phyloP scores from a whole-genome alignment of 2,329 filamentous ascomycete genomes.

The Aureobasidium sp. region DNA sequence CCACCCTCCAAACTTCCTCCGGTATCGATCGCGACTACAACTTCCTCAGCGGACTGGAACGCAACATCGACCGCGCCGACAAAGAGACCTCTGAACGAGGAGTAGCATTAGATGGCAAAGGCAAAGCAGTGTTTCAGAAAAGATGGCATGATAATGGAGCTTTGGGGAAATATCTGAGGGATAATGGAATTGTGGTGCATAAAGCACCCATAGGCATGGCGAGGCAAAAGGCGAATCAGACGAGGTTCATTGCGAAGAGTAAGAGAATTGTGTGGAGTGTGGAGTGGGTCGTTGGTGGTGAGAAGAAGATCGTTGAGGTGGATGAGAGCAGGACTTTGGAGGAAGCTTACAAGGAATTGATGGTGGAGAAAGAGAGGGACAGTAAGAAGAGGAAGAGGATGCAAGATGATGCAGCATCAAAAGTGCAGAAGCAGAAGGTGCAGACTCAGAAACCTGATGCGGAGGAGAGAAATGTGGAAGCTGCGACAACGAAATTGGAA shows the following conservation, averaged over 20 bases:
- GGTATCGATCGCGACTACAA: slow-evolving; percentile 52
- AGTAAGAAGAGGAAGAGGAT: slow-evolving; percentile 23
- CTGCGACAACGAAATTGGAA: background rate
- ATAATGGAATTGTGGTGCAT: slow-evolving; percentile 42
- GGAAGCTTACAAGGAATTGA: slow-evolving; percentile 33
- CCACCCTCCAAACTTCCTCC: slow-evolving; percentile 25
- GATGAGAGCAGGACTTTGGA: slow-evolving; percentile 37
- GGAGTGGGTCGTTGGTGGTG: slow-evolving; percentile 49
- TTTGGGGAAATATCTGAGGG: slow-evolving; percentile 23
- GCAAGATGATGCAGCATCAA: background rate
- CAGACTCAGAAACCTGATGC: background rate
- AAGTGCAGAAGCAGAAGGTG: background rate
- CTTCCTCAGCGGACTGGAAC: slow-evolving; percentile 78
- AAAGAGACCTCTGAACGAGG: slow-evolving; percentile 50
- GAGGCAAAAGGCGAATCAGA: slow-evolving; percentile 43
- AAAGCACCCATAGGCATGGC: slow-evolving; percentile 66
- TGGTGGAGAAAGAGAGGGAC: slow-evolving; percentile 20
- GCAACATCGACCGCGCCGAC: slow-evolving; percentile 60
- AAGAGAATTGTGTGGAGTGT: slow-evolving; percentile 51
- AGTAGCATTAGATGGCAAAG: slow-evolving; percentile 20
- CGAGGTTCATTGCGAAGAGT: slow-evolving; percentile 43
- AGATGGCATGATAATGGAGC: slow-evolving; percentile 19
- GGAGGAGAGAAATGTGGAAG: background rate
- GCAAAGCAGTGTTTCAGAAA: slow-evolving; percentile 18
- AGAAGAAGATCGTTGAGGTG: slow-evolving; percentile 36